These are phyloP conservation scores for Phytopythium sindhum DNA, from an alignment of 352 stramenopile genomes.

Conservation along the genomic window DNA sequence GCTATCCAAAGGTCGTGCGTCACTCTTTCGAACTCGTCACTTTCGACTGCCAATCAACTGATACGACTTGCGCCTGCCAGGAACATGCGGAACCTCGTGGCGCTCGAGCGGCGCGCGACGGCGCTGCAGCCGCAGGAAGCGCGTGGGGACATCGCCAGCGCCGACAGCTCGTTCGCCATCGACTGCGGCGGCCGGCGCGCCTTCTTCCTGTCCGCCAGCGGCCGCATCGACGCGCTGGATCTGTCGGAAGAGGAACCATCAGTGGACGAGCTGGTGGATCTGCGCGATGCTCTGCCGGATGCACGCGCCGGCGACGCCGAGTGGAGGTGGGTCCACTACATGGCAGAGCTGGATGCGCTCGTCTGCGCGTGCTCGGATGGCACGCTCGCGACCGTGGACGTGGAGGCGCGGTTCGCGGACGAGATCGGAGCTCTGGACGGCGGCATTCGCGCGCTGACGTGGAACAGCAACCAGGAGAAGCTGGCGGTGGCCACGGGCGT, in stretches of 20 bases:
- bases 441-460: conserved; percentile 58
- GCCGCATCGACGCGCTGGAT: conserved; percentile 28
- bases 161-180: conserved; percentile 24
- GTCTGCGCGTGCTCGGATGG: conserved; percentile 53
- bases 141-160: background rate
- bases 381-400: conserved; percentile 45
- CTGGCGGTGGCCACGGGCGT: conserved; percentile 59
- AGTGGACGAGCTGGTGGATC: conserved; percentile 29
- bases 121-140: conserved; percentile 16
- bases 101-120: conserved; percentile 44
- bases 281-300: conserved; percentile 10
- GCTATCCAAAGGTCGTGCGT: background rate
- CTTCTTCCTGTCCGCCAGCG: conserved; percentile 33
- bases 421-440: conserved; percentile 66
- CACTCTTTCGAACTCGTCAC: background rate
- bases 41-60: background rate
- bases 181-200: conserved; percentile 28
- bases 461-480: conserved; percentile 69
- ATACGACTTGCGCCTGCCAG: too few species aligned
- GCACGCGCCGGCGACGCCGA: background rate
- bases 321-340: conserved; percentile 67
- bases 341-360: conserved; percentile 54
- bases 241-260: conserved; percentile 16
- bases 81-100: conserved; percentile 56
- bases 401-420: conserved; percentile 41